Conservation (phyloP, 495 filamentous ascomycete species). For the Penicillium roqueforti region DNA sequence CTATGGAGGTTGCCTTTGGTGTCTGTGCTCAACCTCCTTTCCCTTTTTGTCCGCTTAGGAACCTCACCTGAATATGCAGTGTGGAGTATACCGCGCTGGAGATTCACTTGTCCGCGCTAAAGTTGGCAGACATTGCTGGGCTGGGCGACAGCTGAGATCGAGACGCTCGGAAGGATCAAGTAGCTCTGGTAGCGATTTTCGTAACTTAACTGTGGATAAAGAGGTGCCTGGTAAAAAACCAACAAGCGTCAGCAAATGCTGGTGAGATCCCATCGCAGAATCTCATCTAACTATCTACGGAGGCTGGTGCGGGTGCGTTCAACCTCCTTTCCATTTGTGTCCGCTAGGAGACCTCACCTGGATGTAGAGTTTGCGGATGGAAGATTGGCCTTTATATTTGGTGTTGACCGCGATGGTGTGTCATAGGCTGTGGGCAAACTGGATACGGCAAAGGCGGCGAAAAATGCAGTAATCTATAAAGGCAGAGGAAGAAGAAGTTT, state of each 20-base stretch:
- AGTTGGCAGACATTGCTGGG: too few relatives aligned
- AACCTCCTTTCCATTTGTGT: not conserved
- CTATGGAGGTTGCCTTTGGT: not conserved
- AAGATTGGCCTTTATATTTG: not conserved
- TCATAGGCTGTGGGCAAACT: too few relatives aligned
- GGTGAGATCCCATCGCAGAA: not conserved
- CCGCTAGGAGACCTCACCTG: not conserved
- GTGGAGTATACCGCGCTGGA: too few relatives aligned
- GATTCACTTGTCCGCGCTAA: too few relatives aligned
- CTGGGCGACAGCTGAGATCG: too few relatives aligned
- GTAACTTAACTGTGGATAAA: too few relatives aligned
- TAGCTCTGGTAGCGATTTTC: too few relatives aligned
- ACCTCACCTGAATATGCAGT: not conserved
- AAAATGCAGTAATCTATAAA: not conserved
- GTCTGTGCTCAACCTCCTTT: not conserved
- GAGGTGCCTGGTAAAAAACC: not conserved
- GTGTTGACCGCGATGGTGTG: not conserved
- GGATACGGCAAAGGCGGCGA: not conserved
- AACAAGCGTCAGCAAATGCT: not conserved
- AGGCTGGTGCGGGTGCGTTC: not conserved
- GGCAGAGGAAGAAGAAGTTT: not conserved
- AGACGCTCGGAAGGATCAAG: too few relatives aligned
- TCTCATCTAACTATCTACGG: not conserved
- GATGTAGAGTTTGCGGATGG: not conserved
- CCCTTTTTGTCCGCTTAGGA: not conserved